A percentile compares a stretch with the other conserved stretches of the same genome.
phyloP scores from a whole-genome alignment of 2,329 filamentous ascomycete genomes.

The Penicillium sp. region DNA sequence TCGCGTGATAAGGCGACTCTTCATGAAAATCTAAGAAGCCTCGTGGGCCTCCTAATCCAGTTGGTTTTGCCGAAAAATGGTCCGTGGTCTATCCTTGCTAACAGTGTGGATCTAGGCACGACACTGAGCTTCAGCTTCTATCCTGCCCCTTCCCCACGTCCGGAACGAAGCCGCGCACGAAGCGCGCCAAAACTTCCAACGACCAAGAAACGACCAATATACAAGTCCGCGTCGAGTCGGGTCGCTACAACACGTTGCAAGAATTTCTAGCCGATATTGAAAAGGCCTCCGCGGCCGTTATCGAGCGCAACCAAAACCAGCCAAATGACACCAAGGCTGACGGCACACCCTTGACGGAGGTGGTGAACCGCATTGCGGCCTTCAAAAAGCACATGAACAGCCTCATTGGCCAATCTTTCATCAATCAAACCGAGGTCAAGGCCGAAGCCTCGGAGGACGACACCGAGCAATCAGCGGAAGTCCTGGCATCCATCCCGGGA shows the following conservation, averaged over 20 bases:
- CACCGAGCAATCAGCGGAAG: constrained; percentile 37
- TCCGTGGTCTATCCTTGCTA: constrained; percentile 13
- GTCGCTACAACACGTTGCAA: constrained; percentile 43
- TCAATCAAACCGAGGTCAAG: constrained; percentile 37
- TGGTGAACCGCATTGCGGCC: constrained; percentile 49
- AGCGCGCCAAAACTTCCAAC: constrained; percentile 45
- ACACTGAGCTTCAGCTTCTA: constrained; percentile 47
- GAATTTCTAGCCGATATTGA: constrained; percentile 48
- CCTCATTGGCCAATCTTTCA: constrained; percentile 65
- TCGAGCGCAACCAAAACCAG: constrained; percentile 39
- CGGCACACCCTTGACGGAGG: constrained; percentile 35
- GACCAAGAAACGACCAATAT: constrained; percentile 40
- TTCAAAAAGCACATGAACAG: constrained; percentile 66
- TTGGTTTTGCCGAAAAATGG: constrained; percentile 24
- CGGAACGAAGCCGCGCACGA: constrained; percentile 43
- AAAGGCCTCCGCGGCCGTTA: constrained; percentile 38
- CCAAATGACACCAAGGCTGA: constrained; percentile 29
- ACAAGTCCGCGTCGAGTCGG: constrained; percentile 40
- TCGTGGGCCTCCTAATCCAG: constrained; percentile 35
- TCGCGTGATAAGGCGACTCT: constrained; percentile 35
- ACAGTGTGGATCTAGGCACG: constrained; percentile 37
- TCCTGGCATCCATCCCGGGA: constrained; percentile 41
- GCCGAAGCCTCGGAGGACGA: constrained; percentile 38
- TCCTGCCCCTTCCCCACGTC: constrained; percentile 41
- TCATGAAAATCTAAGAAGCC: constrained; percentile 38